Evolutionary conservation across 768 basidiomycete genomes (phyloP), one percentile per base, ranked within the genome.

Genomic region (Fistulinella prunicolor): DNA sequence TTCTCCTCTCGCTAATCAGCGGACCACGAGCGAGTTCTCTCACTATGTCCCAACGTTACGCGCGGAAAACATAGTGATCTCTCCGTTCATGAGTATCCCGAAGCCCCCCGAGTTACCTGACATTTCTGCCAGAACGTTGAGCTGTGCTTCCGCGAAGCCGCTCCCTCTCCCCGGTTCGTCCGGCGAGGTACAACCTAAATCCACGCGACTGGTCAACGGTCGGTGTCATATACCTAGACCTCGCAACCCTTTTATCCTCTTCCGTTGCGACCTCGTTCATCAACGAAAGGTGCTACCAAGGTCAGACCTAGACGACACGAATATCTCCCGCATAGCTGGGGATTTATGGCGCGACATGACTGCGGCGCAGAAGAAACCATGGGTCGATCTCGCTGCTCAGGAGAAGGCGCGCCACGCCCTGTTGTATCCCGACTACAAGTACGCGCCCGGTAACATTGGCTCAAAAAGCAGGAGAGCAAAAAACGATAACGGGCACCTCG

Each of bases 161-260:
- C 63, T 64, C n/a, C 63, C 63, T 7, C 14, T 55, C 7, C 63
- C 63, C 17, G 63, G 63, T 34, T 63, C 63, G 13, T 56, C 61
- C 3, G 56, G 55, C 20, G n/a, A 45, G 22, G 10, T 47, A n/a
- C 52, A 50, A 6, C 43, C 53, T 2, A 64, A 60, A 46, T 41
- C 47, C 30, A 23, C 36, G 10, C 54, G 58, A 6, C 44, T 54
- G 0, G 21, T 44, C 16, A 53, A 64, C 24, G 62, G 62, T 24
- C 53, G 45, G 34, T 46, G 70, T 6, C 86, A 87, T 59, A 77
- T 88, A 32, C 82, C 83, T 16, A 80, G 88, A 22, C 86, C 86
- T 0, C 72, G 82, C 14, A 89, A 89, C 63, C 82, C 86, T 0
- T 90, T 90, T 67, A 88, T 90, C 54, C 76, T 89, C 52, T 90